These are phyloP conservation scores for Pittosporum tobira DNA, from an alignment of 129 eudicot species.

Conservation along the genomic window DNA sequence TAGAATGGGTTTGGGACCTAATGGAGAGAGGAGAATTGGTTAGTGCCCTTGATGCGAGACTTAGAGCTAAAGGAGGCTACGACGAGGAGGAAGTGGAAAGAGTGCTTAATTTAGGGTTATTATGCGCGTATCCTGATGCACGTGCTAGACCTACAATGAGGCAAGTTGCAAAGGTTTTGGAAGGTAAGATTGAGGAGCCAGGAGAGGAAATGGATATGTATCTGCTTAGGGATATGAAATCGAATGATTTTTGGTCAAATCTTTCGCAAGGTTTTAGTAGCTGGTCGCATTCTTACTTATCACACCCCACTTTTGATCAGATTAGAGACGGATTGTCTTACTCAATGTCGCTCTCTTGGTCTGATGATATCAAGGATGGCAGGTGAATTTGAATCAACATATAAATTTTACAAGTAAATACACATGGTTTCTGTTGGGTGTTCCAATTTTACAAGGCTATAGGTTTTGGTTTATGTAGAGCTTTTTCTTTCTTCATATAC, in stretches of 20 bases:
- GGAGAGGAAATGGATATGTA: slow-evolving; percentile 48
- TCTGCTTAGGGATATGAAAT: slow-evolving; percentile 38
- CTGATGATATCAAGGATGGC: slow-evolving; percentile 37
- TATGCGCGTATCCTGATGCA: slow-evolving; percentile 54
- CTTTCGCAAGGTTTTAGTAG: slow-evolving; percentile 19
- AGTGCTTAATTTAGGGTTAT: slow-evolving; percentile 54
- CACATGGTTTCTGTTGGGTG: neutral
- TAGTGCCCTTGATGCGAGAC: slow-evolving; percentile 30
- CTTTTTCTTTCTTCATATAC: neutral
- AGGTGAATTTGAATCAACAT: slow-evolving; percentile 26
- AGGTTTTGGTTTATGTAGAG: neutral
- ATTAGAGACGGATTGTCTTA: slow-evolving; percentile 42
- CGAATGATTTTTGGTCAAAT: slow-evolving; percentile 31
- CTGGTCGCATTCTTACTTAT: slow-evolving; percentile 28
- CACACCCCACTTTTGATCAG: slow-evolving; percentile 55
- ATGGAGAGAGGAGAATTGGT: slow-evolving; percentile 39
- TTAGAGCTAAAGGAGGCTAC: slow-evolving; percentile 23
- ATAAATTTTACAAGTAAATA: neutral
- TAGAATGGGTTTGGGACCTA: slow-evolving; percentile 48
- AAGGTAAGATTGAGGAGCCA: slow-evolving; percentile 43
- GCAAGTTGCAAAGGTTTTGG: slow-evolving; percentile 51
- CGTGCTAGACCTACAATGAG: slow-evolving; percentile 62
- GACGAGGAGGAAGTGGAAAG: slow-evolving; percentile 48
- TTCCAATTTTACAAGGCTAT: neutral
- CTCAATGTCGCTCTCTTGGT: slow-evolving; percentile 45